Evolutionary conservation across 768 basidiomycete genomes (phyloP).

Genomic region (Tremella fuciformis): DNA sequence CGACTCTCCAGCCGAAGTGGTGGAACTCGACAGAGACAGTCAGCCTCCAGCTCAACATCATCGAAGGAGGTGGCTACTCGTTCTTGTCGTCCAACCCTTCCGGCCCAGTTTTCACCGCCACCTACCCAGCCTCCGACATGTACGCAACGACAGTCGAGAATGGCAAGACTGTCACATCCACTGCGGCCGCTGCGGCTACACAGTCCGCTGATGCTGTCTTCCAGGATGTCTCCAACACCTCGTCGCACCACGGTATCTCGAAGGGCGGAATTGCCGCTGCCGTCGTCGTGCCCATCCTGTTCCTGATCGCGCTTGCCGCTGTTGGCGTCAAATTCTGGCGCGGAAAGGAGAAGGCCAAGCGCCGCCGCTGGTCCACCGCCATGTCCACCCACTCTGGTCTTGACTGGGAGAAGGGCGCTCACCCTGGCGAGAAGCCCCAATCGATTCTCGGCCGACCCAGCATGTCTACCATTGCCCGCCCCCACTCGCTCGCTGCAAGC

Average conservation of each 20-base stretch:
- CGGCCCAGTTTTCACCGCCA: constrained; percentile 50
- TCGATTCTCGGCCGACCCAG: constrained; percentile 32
- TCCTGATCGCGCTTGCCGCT: constrained; percentile 31
- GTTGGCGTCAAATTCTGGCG: constrained; percentile 49
- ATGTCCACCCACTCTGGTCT: constrained; percentile 44
- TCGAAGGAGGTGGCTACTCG: constrained; percentile 33
- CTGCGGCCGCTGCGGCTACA: constrained; percentile 39
- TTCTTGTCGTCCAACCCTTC: constrained; percentile 41
- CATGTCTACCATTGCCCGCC: constrained; percentile 14
- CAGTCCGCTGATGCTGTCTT: constrained; percentile 43
- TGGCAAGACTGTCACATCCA: constrained; percentile 34
- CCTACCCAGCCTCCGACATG: constrained; percentile 43
- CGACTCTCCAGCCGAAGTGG: constrained; percentile 49
- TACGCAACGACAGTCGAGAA: constrained; percentile 35
- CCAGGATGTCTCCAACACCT: constrained; percentile 35
- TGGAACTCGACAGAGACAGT: constrained; percentile 51
- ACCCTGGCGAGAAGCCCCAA: constrained; percentile 34
- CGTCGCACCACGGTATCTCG: constrained; percentile 31
- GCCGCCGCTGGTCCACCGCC: constrained; percentile 49
- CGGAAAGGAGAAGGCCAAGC: constrained; percentile 45
- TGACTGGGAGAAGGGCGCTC: constrained; percentile 50
- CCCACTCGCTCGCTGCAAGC: constrained; percentile 27
- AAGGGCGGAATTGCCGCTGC: constrained; percentile 50
- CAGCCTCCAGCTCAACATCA: constrained; percentile 48
- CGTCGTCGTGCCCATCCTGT: constrained; percentile 48